These are phyloP conservation scores for Boeremia lycopersici DNA, from an alignment of 2,329 filamentous ascomycete species.

Conservation along the genomic window DNA sequence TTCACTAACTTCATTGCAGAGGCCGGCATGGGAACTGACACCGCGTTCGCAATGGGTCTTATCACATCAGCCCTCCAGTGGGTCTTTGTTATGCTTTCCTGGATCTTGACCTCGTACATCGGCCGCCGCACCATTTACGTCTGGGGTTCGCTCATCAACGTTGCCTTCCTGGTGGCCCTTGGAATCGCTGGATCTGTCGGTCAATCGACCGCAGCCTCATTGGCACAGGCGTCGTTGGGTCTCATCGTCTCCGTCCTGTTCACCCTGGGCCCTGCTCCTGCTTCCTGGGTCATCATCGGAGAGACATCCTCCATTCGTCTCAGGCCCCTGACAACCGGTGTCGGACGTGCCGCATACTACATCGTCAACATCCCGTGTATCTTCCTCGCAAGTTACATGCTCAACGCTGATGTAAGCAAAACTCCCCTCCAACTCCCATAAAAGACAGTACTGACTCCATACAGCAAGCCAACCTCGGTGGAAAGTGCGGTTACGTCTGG, in stretches of 20 bases:
- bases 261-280: constrained; percentile 65
- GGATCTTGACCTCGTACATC: constrained; percentile 68
- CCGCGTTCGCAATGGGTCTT: constrained; percentile 66
- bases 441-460: constrained; percentile 63
- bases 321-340: constrained; percentile 67
- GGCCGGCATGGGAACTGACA: constrained; percentile 62
- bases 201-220: constrained; percentile 47
- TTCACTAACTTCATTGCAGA: constrained; percentile 51
- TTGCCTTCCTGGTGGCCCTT: constrained; percentile 60
- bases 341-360: constrained; percentile 69
- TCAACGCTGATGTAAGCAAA: constrained; percentile 56
- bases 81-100: constrained; percentile 69
- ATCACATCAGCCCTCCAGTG: constrained; percentile 68
- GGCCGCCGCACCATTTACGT: constrained; percentile 70
- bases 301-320: constrained; percentile 71
- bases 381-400: constrained; percentile 66
- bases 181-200: constrained; percentile 64
- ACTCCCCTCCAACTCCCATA: constrained; percentile 49
- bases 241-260: constrained; percentile 71
- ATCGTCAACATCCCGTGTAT: constrained; percentile 70
- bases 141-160: constrained; percentile 63
- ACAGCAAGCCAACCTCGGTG: constrained; percentile 59
- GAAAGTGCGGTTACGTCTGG: constrained; percentile 45
- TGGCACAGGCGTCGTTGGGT: constrained; percentile 67
- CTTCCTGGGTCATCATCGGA: constrained; percentile 70